Conservation (phyloP, 169 alveolate genomes). For the Plasmodium cynomolgi region DNA sequence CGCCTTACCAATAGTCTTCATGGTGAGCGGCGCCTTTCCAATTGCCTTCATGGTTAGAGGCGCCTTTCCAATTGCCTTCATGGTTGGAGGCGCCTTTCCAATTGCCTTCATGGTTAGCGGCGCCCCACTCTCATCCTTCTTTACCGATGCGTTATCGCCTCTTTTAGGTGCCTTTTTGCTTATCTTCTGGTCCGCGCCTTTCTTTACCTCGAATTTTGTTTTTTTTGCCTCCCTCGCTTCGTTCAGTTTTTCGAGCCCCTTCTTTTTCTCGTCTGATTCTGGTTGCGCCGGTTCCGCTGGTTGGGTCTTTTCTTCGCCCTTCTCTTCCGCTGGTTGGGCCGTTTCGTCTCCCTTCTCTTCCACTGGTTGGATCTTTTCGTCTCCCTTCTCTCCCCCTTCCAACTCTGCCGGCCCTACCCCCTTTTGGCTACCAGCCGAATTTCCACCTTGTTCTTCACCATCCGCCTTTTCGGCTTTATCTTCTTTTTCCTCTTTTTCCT, state of each 20-base stretch:
- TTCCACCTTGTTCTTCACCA: background rate
- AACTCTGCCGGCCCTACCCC: background rate
- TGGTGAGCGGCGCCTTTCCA: background rate
- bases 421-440: background rate
- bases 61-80: background rate
- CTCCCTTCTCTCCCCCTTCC: background rate
- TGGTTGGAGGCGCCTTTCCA: background rate
- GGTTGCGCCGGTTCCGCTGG: background rate
- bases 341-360: background rate
- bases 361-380: background rate
- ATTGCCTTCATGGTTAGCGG: background rate
- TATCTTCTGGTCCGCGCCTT: slow-evolving; percentile 21
- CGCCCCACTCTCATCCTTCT: background rate
- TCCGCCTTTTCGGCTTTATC: background rate
- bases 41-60: background rate
- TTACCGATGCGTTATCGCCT: background rate
- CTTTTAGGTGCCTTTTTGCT: slow-evolving; percentile 22
- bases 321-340: background rate
- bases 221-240: slow-evolving; percentile 26
- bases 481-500: background rate
- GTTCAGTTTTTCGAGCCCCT: background rate
- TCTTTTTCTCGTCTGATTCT: slow-evolving; percentile 6
- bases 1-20: background rate
- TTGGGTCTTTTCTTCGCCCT: background rate
- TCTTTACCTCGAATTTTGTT: slow-evolving; percentile 30